Conservation (phyloP, 306 rosid species). For the Alnus glutinosa region DNA sequence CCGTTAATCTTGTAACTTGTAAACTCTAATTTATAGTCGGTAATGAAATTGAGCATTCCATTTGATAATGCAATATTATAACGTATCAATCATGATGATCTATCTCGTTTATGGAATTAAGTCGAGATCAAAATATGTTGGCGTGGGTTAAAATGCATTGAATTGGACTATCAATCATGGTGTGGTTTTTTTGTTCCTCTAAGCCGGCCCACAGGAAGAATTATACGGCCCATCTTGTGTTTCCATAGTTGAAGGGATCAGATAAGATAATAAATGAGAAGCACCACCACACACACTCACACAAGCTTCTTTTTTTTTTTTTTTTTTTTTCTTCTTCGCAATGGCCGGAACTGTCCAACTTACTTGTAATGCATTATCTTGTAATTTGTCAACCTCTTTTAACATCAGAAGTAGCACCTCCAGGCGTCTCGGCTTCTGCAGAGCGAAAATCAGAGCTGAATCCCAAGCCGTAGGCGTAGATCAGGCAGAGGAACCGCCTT, state of each 20-base stretch:
- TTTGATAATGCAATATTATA: too few species aligned
- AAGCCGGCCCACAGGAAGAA: too few species aligned
- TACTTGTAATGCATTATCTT: slow-evolving; percentile 35
- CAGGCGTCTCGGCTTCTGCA: slow-evolving; percentile 34
- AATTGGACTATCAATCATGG: too few species aligned
- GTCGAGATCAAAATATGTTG: too few species aligned
- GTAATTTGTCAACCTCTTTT: slow-evolving; percentile 32
- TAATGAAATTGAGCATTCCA: too few species aligned
- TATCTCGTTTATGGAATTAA: too few species aligned
- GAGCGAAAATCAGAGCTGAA: slow-evolving; percentile 43
- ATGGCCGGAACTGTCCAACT: slow-evolving; percentile 53
- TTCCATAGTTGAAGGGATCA: neutral
- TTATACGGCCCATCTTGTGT: neutral
- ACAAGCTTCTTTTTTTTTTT: too few species aligned
- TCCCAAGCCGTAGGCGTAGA: slow-evolving; percentile 34
- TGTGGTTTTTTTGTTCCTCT: too few species aligned
- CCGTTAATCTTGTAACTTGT: too few species aligned
- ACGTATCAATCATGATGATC: too few species aligned
- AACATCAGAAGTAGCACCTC: slow-evolving; percentile 28
- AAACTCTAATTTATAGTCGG: too few species aligned
- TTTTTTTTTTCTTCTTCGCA: neutral
- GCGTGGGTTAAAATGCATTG: too few species aligned
- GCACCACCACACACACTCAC: neutral
- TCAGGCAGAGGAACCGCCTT: slow-evolving; percentile 48
- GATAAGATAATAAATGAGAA: neutral